Percentiles rank a stretch among this genome's conserved stretches.
Evolutionary conservation across 2,329 filamentous ascomycete species (phyloP).

Genomic region (Domatiomyces catenatus): DNA sequence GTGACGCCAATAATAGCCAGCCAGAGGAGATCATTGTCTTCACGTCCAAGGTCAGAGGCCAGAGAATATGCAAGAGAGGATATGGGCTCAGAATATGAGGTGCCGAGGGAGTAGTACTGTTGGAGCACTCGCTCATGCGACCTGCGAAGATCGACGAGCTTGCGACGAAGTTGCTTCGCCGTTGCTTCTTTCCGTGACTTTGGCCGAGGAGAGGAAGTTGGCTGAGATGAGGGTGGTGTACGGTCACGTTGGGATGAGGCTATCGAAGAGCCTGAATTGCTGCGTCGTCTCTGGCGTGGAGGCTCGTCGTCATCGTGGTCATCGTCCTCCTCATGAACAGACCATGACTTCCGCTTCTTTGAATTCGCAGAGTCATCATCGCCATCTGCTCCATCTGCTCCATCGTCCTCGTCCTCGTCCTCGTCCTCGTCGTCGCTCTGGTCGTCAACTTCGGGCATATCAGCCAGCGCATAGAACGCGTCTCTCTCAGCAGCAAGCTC

Average conservation of each 20-base stretch:
- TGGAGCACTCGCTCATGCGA: slow-evolving; percentile 64
- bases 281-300: slow-evolving; percentile 65
- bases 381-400: slow-evolving; percentile 41
- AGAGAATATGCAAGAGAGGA: slow-evolving; percentile 89
- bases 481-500: slow-evolving; percentile 58
- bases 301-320: slow-evolving; percentile 57
- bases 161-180: slow-evolving; percentile 53
- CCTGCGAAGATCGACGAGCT: slow-evolving; percentile 57
- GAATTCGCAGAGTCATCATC: slow-evolving; percentile 36
- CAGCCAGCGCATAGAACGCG: slow-evolving; percentile 69
- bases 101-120: slow-evolving; percentile 71
- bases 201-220: slow-evolving; percentile 28
- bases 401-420: slow-evolving; percentile 42
- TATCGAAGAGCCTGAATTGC: slow-evolving; percentile 50
- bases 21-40: slow-evolving; percentile 95
- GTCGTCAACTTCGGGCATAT: slow-evolving; percentile 82
- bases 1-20: slow-evolving; percentile 85
- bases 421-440: slow-evolving; percentile 48
- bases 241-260: slow-evolving; percentile 27
- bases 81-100: slow-evolving; percentile 87
- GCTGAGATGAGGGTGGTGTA: slow-evolving; percentile 30
- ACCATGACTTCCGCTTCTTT: slow-evolving; percentile 68
- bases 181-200: slow-evolving; percentile 44
- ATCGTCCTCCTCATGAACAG: slow-evolving; percentile 51
- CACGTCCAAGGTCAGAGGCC: slow-evolving; percentile 82